phyloP scores from a whole-genome alignment of 2,329 filamentous ascomycete genomes.

The Balansia obtecta region DNA sequence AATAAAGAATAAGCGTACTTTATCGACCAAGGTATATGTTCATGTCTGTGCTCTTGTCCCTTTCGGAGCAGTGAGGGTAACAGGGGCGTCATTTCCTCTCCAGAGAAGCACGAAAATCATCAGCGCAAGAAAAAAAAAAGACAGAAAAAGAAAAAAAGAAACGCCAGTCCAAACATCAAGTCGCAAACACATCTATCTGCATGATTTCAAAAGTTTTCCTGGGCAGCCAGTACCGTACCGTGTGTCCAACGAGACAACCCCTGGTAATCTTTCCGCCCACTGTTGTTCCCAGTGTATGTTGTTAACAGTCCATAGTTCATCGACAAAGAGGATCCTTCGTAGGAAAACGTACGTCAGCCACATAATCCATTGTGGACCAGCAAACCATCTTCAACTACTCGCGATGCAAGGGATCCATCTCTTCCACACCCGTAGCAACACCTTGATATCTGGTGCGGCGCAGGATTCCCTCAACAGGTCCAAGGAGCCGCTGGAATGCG shows the following conservation, averaged over 20 bases:
- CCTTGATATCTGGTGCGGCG: conserved; percentile 57
- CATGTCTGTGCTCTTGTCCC: conserved; percentile 23
- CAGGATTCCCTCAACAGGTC: conserved; percentile 91
- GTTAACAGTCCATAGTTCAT: background rate
- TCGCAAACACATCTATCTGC: background rate
- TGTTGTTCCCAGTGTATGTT: background rate
- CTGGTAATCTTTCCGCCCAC: background rate
- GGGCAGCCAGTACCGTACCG: background rate
- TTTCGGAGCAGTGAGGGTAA: conserved; percentile 19
- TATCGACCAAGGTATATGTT: conserved; percentile 23
- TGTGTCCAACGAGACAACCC: background rate
- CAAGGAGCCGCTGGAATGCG: conserved; percentile 85
- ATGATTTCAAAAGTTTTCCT: background rate
- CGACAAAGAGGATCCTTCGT: no score
- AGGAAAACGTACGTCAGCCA: background rate
- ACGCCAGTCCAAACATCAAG: conserved; percentile 5
- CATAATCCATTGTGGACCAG: background rate
- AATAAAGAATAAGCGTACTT: background rate
- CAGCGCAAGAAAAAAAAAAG: conserved; percentile 3
- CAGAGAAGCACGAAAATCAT: conserved; percentile 15
- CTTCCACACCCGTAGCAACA: conserved; percentile 49
- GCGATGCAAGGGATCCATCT: conserved; percentile 51
- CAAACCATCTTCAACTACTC: conserved; percentile 9
- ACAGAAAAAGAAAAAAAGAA: no score
- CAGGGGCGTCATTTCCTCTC: conserved; percentile 10